phyloP scores from a whole-genome alignment of 306 rosid genomes.

The Citrullus mucosospermus region DNA sequence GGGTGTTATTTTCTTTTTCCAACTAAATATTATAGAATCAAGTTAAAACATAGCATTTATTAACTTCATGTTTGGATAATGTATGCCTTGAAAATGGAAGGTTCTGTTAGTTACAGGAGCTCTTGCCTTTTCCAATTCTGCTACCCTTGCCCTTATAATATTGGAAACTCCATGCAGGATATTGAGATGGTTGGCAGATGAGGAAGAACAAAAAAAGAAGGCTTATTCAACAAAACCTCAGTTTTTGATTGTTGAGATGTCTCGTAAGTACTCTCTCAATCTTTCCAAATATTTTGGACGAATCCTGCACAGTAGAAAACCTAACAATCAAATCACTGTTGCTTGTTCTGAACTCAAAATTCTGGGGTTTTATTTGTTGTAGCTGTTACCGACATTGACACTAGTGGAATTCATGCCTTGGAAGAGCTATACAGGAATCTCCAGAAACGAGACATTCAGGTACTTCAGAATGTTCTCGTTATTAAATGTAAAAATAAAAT shows the following conservation, averaged over 20 bases:
- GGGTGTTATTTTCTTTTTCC: not conserved
- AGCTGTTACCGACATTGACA: slow-evolving; percentile 92
- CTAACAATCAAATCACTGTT: not conserved
- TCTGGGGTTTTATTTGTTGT: slow-evolving; percentile 9
- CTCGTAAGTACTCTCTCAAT: slow-evolving; percentile 41
- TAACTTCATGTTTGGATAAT: not conserved
- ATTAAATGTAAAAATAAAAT: no score
- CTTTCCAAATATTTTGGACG: not conserved
- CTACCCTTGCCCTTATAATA: not conserved
- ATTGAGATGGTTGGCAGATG: slow-evolving; percentile 75
- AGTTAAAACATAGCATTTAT: not conserved
- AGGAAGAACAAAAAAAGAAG: slow-evolving; percentile 49
- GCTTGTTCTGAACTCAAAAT: not conserved
- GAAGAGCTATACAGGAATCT: slow-evolving; percentile 74
- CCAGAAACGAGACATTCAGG: slow-evolving; percentile 63
- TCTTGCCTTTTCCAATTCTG: not conserved
- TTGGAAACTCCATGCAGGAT: slow-evolving; percentile 34
- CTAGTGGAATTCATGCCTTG: slow-evolving; percentile 91
- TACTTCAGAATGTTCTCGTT: not conserved
- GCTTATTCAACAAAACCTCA: slow-evolving; percentile 41
- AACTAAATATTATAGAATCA: not conserved
- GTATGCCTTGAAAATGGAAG: not conserved
- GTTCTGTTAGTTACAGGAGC: not conserved
- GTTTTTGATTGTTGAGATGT: slow-evolving; percentile 81
- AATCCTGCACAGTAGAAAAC: not conserved